Evolutionary conservation across 176 grass and related monocot genomes (phyloP).

Genomic region (Alopecurus myosuroides): DNA sequence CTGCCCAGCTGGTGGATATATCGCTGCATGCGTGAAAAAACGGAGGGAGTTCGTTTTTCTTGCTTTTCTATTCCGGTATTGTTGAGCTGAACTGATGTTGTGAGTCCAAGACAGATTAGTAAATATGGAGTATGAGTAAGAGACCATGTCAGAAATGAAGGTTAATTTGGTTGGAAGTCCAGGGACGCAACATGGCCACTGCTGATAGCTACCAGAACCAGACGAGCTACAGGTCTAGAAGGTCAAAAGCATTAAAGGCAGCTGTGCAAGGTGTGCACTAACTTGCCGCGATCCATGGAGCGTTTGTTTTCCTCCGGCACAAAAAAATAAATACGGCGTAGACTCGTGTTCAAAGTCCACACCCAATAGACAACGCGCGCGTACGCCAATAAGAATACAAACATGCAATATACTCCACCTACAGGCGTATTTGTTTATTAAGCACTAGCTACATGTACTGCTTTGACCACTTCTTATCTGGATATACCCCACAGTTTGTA

Average conservation of each 20-base stretch:
- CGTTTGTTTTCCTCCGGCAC: background rate
- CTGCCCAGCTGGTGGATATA: no score
- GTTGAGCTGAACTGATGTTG: background rate
- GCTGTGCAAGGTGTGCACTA: conserved; percentile 31
- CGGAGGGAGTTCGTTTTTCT: background rate
- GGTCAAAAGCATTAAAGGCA: conserved; percentile 57
- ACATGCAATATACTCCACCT: background rate
- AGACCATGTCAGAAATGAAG: background rate
- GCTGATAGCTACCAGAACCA: conserved; percentile 31
- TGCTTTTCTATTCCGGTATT: background rate
- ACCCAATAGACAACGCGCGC: background rate
- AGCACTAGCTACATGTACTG: background rate
- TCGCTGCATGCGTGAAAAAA: background rate
- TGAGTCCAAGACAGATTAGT: no score
- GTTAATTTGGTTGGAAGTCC: conserved; percentile 19
- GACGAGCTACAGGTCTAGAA: conserved; percentile 27
- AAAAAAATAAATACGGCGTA: conserved; percentile 15
- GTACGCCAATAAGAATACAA: background rate
- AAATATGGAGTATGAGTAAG: no score
- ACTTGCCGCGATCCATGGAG: conserved; percentile 8
- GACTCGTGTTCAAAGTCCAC: conserved; percentile 45
- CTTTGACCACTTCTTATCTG: background rate
- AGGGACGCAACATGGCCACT: conserved; percentile 32
- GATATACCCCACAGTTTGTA: background rate
- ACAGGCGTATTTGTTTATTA: background rate